Percentiles rank a stretch among this genome's conserved stretches.
Evolutionary conservation across 257 asterid genomes (phyloP).

Genomic region (Echites panduratus): DNA sequence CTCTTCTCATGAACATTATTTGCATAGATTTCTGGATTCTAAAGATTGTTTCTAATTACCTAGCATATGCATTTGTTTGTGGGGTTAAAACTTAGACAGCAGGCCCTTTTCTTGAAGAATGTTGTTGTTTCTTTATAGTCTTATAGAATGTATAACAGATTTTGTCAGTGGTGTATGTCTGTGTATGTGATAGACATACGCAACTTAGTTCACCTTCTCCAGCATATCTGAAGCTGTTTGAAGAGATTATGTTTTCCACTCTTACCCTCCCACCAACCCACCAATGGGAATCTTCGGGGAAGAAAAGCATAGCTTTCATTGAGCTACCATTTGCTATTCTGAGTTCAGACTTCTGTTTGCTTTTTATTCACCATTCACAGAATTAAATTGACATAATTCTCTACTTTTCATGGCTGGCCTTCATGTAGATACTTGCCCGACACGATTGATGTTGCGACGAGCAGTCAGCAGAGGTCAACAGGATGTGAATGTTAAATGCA

Average conservation of each 20-base stretch:
- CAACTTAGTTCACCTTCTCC: background rate
- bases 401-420: background rate
- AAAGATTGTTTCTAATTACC: background rate
- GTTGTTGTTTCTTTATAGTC: background rate
- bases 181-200: background rate
- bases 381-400: background rate
- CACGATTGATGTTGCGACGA: conserved; percentile 74
- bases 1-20: background rate
- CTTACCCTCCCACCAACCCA: no score
- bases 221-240: no score
- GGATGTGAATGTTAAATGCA: conserved; percentile 65
- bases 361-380: background rate
- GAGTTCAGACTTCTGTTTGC: background rate
- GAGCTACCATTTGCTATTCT: background rate
- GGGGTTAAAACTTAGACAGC: background rate
- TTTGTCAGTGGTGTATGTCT: background rate
- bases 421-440: conserved; percentile 78
- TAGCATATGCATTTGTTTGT: background rate
- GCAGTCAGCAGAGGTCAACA: conserved; percentile 62
- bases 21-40: background rate
- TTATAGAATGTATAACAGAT: no score
- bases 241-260: no score
- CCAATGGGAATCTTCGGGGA: background rate
- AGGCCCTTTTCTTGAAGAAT: background rate
- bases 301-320: background rate